Evolutionary conservation across 2,329 filamentous ascomycete species (phyloP).

Genomic region (Chaetomiaceae sp.): DNA sequence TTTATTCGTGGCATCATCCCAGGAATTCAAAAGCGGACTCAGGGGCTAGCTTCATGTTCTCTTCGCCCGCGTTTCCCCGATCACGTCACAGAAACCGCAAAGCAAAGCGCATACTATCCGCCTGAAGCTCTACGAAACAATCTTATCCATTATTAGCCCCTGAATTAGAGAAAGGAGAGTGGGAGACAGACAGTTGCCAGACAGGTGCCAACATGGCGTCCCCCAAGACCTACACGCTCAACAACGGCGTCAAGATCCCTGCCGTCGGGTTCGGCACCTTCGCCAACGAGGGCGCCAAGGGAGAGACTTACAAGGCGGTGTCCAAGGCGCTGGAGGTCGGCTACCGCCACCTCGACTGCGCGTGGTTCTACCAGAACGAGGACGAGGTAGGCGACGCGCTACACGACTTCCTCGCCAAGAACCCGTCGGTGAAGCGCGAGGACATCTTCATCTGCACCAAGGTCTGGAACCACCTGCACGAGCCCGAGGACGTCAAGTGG

Average conservation of each 20-base stretch:
- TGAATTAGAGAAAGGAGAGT: too few species aligned
- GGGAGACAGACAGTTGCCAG: too few species aligned
- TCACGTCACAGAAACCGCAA: too few species aligned
- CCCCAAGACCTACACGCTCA: slow-evolving; percentile 38
- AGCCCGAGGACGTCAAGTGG: slow-evolving; percentile 49
- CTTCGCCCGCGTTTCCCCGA: neutral
- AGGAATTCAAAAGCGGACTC: slow-evolving; percentile 8
- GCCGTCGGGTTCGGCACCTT: slow-evolving; percentile 61
- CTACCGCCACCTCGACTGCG: slow-evolving; percentile 63
- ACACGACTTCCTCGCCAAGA: slow-evolving; percentile 37
- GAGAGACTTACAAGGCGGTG: slow-evolving; percentile 58
- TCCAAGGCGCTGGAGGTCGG: slow-evolving; percentile 55
- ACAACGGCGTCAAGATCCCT: slow-evolving; percentile 53
- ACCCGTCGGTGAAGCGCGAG: slow-evolving; percentile 41
- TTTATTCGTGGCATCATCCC: slow-evolving; percentile 13
- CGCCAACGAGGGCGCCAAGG: slow-evolving; percentile 56
- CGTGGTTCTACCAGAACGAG: slow-evolving; percentile 66
- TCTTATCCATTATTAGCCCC: too few species aligned
- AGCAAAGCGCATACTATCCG: too few species aligned
- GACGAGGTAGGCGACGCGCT: slow-evolving; percentile 53
- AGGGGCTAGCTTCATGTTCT: neutral
- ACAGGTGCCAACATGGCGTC: too few species aligned
- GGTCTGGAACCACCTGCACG: slow-evolving; percentile 62
- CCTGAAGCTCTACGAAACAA: too few species aligned
- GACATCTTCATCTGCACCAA: slow-evolving; percentile 61